A percentile compares a stretch with the other conserved stretches of the same genome.
phyloP scores from a whole-genome alignment of 2,329 filamentous ascomycete genomes.

The Talaromyces sp. region DNA sequence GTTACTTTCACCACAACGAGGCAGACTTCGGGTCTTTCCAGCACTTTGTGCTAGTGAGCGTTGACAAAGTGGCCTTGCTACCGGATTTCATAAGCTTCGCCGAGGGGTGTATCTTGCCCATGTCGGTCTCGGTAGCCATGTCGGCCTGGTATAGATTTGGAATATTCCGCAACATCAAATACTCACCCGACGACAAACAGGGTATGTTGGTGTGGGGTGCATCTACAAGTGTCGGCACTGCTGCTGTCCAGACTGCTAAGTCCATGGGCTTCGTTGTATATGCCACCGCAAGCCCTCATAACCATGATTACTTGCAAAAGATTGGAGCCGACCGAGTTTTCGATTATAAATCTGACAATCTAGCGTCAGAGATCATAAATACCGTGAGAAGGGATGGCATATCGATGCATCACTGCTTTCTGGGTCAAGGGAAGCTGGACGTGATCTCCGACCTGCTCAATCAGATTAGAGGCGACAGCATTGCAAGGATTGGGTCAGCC shows the following conservation, averaged over 20 bases:
- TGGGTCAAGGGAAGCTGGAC: conserved; percentile 9
- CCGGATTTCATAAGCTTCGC: conserved; percentile 29
- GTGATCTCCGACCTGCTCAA: background rate
- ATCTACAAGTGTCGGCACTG: conserved; percentile 40
- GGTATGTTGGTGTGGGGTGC: conserved; percentile 44
- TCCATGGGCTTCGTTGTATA: conserved; percentile 40
- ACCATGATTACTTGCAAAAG: conserved; percentile 36
- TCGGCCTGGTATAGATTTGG: conserved; percentile 27
- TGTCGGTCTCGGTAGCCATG: conserved; percentile 27
- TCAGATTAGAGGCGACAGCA: background rate
- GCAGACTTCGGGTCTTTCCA: conserved; percentile 32
- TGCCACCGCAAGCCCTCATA: conserved; percentile 37
- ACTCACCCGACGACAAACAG: conserved; percentile 24
- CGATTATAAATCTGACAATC: conserved; percentile 37
- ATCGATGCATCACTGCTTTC: conserved; percentile 11
- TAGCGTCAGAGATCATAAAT: conserved; percentile 30
- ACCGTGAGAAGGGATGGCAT: conserved; percentile 24
- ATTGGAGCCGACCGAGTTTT: conserved; percentile 40
- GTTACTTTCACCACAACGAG: conserved; percentile 27
- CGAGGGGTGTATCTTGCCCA: conserved; percentile 27
- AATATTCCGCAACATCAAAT: conserved; percentile 24
- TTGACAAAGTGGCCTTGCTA: conserved; percentile 29
- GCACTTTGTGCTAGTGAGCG: conserved; percentile 28
- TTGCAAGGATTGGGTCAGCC: conserved; percentile 12
- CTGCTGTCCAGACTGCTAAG: conserved; percentile 41